Evolutionary conservation across 441 rosid species (phyloP).

Genomic region (Jatropha podagrica): DNA sequence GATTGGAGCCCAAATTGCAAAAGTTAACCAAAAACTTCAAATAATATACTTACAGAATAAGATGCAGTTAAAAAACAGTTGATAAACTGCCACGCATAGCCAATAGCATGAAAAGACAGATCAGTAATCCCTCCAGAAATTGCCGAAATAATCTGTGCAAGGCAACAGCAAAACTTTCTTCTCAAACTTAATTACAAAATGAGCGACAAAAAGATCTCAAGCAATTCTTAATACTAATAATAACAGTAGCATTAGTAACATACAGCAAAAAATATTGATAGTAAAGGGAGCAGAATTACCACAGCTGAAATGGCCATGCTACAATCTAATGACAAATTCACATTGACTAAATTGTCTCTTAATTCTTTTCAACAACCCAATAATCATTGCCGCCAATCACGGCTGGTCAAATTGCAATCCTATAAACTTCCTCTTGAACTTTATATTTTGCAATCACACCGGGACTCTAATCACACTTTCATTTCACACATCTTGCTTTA

Average conservation of each 20-base stretch:
- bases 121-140: conserved; percentile 97
- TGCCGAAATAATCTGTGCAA: conserved; percentile 85
- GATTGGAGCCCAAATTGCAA: not conserved
- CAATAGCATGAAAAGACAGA: conserved; percentile 84
- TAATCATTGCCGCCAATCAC: not conserved
- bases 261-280: not conserved
- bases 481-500: not conserved
- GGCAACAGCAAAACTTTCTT: conserved; percentile 19
- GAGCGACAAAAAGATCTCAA: not conserved
- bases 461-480: not conserved
- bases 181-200: not conserved
- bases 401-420: no score
- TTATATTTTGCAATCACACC: no score
- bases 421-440: no score
- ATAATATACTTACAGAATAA: conserved; percentile 72
- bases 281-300: not conserved
- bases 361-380: not conserved
- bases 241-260: not conserved
- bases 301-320: not conserved
- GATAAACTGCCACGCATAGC: conserved; percentile 89
- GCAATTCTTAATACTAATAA: not conserved
- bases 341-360: not conserved
- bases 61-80: conserved; percentile 94
- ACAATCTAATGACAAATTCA: not conserved
- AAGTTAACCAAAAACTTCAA: conserved; percentile 1